Percentiles rank a stretch among this genome's conserved stretches.
Evolutionary conservation across 805 yeast genomes (phyloP).

Genomic region (Kuraishia molischiana): DNA sequence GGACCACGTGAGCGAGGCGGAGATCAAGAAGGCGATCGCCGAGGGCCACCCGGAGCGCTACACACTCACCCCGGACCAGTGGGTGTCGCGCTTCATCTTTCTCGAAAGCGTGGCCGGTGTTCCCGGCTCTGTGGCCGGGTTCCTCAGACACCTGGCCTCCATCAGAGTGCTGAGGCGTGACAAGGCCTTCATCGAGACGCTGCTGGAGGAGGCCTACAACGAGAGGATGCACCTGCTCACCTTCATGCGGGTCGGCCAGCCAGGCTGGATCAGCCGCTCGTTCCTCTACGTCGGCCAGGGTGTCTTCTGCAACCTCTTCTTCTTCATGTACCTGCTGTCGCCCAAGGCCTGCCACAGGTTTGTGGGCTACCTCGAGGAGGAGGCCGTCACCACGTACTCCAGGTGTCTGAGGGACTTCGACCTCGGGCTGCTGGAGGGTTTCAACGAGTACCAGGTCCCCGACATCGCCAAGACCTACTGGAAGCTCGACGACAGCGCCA

Average conservation of each 20-base stretch:
- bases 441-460: constrained; percentile 37
- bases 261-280: constrained; percentile 44
- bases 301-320: constrained; percentile 57
- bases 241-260: constrained; percentile 54
- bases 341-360: constrained; percentile 66
- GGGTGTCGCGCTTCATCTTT: constrained; percentile 55
- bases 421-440: constrained; percentile 36
- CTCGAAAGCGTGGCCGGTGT: constrained; percentile 70
- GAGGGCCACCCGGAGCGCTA: constrained; percentile 23
- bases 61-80: constrained; percentile 50
- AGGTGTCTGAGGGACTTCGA: constrained; percentile 48
- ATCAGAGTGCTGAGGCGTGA: constrained; percentile 53
- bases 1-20: constrained; percentile 18
- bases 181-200: constrained; percentile 67
- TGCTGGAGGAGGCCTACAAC: constrained; percentile 67
- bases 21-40: constrained; percentile 15
- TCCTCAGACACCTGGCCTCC: constrained; percentile 58
- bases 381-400: constrained; percentile 62
- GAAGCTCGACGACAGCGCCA: constrained; percentile 41
- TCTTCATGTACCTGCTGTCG: constrained; percentile 43
- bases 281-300: constrained; percentile 61
- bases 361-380: constrained; percentile 73
- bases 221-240: constrained; percentile 72
- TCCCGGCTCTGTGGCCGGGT: constrained; percentile 74
- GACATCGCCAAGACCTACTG: constrained; percentile 56